These are phyloP conservation scores for Plasmodium inui DNA, from an alignment of 169 alveolate genomes.

Conservation along the genomic window DNA sequence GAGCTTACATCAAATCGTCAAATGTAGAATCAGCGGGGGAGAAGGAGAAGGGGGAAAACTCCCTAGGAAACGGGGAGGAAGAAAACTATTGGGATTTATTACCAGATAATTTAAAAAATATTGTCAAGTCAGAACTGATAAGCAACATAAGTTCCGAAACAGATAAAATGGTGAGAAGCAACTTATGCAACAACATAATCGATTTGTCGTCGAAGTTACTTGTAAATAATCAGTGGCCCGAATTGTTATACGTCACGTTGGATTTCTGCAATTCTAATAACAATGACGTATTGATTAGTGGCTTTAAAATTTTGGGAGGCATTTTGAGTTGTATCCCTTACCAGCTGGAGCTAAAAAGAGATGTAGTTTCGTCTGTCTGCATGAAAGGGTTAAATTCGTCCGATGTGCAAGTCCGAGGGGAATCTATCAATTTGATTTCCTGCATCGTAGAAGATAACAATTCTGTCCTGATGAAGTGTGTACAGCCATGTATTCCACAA, in stretches of 20 bases:
- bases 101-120: conserved; percentile 71
- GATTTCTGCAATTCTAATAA: conserved; percentile 80
- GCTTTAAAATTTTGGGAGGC: conserved; percentile 83
- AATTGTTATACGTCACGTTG: conserved; percentile 78
- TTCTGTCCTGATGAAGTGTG: conserved; percentile 65
- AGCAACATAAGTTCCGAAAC: conserved; percentile 79
- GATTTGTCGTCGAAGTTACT: conserved; percentile 80
- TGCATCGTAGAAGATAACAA: conserved; percentile 80
- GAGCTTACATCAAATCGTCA: conserved; percentile 78
- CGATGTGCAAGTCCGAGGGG: conserved; percentile 81
- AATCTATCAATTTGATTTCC: conserved; percentile 80
- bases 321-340: conserved; percentile 76
- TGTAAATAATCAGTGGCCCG: conserved; percentile 84
- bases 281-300: conserved; percentile 81
- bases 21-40: conserved; percentile 79
- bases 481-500: conserved; percentile 80
- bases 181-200: conserved; percentile 83
- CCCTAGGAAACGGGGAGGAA: conserved; percentile 45
- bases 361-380: conserved; percentile 71
- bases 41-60: conserved; percentile 77
- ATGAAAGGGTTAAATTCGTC: conserved; percentile 78
- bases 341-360: conserved; percentile 77
- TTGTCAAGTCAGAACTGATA: conserved; percentile 79
- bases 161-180: conserved; percentile 80
- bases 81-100: conserved; percentile 69